Evolutionary conservation across 345 rosid genomes (phyloP), one percentile per base, ranked within the genome.

Genomic region (Eucalyptus tenuipes): DNA sequence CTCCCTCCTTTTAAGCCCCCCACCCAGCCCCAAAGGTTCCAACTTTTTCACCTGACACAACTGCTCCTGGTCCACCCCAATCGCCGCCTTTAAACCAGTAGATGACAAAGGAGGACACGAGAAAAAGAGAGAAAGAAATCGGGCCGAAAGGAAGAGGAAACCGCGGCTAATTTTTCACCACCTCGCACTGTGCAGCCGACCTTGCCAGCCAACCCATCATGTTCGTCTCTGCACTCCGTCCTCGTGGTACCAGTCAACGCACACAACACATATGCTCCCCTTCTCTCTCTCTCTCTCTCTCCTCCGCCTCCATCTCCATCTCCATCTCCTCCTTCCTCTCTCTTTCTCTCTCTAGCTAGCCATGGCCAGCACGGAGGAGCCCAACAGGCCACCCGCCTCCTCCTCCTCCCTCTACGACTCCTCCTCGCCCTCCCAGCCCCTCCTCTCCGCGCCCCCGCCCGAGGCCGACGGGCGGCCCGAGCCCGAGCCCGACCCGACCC

Each of bases 401-500:
- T 90, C 95, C 61, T 55, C 61, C 61, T 55, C 61, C 13, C 87
- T 89, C 17, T 90, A 90, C 90, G 94, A 95, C 86, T 90, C 95
- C 10, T 92, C 96, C 3, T 91, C 96, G 10, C 90, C 95, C 4
- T 3, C 44, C 13, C 95, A 94, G 17, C 99, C 97, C 68, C 97
- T 96, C 88, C 96, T 95, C 91, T 94, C 94, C 33, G 94, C 94
- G 57, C 94, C 95, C 89, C 91, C 95, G 10, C 89, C 90, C 50
- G 79, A 42, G 37, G 2, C 31, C n/a, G 88, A 66, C 31, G 37
- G 29, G 48, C 84, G 86, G 40, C 87, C 86, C 53, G 84, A 85
- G 37, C 16, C 91, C 64, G 97, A 96, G 93, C 94, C 95, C 64
- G 97, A 97, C 94, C 94, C 95, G 25, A 93, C 91, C 87, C 98